Evolutionary conservation across 345 rosid genomes (phyloP).

Genomic region (Linum usitatissimum): DNA sequence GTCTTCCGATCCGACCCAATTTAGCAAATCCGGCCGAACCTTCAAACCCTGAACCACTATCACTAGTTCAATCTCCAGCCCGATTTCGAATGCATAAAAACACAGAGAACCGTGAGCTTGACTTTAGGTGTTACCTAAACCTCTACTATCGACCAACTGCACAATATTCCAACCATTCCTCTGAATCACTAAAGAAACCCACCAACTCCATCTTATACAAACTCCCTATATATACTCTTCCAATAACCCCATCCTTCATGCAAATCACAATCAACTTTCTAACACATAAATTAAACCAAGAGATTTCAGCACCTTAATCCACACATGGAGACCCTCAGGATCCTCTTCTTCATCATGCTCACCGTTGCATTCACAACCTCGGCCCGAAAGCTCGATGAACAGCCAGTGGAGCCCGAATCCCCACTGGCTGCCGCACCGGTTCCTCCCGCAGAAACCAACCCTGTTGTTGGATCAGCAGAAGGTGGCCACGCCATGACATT

Average conservation of each 20-base stretch:
- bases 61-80: too few species aligned
- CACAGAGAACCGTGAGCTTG: too few species aligned
- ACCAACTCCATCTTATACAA: not conserved
- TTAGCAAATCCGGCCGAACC: too few species aligned
- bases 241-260: not conserved
- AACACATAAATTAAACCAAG: not conserved
- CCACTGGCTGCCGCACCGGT: not conserved
- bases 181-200: not conserved
- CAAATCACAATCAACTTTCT: not conserved
- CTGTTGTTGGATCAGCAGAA: too few species aligned
- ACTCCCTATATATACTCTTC: not conserved
- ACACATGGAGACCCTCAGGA: not conserved
- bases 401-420: not conserved
- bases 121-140: too few species aligned
- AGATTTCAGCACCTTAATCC: not conserved
- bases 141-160: too few species aligned
- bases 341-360: not conserved
- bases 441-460: constrained; percentile 8
- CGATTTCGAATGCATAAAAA: too few species aligned
- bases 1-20: too few species aligned
- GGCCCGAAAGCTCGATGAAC: not conserved
- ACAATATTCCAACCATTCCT: not conserved
- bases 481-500: constrained; percentile 29
- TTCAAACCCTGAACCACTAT: too few species aligned
- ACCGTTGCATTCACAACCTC: not conserved